A percentile compares a stretch with the other conserved stretches of the same genome.
These are phyloP conservation scores for Ananas comosus DNA, from an alignment of 176 grass and related monocot species.

Conservation along the genomic window DNA sequence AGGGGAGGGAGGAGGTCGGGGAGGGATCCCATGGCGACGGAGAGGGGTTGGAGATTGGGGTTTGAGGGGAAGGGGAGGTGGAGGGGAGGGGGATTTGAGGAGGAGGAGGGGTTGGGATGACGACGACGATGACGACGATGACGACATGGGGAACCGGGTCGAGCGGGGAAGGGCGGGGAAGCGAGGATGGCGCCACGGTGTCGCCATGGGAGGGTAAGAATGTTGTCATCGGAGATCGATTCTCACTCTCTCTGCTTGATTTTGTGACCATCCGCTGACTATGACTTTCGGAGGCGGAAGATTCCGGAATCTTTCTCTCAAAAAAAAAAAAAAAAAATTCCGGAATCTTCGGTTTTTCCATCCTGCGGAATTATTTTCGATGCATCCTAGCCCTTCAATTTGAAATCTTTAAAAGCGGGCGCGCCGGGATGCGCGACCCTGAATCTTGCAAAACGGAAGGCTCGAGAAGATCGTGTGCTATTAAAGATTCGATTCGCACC, in stretches of 20 bases:
- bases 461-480: too few species aligned
- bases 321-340: too few species aligned
- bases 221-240: background rate
- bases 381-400: too few species aligned
- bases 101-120: background rate
- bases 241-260: background rate
- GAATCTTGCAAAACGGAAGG: too few species aligned
- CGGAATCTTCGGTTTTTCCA: too few species aligned
- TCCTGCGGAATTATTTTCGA: too few species aligned
- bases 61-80: background rate
- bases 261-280: background rate
- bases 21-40: slow-evolving; percentile 48
- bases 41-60: background rate
- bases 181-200: background rate
- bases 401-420: too few species aligned
- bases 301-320: too few species aligned
- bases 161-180: background rate
- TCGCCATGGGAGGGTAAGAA: background rate
- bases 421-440: too few species aligned
- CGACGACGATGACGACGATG: background rate
- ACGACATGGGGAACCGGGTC: background rate
- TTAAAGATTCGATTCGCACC: too few species aligned
- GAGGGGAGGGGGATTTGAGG: background rate
- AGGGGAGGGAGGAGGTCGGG: slow-evolving; percentile 22
- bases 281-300: too few species aligned